Evolutionary conservation across 2,329 filamentous ascomycete genomes (phyloP), one percentile per base, ranked within the genome.

Genomic region (Erysiphe pisi): DNA sequence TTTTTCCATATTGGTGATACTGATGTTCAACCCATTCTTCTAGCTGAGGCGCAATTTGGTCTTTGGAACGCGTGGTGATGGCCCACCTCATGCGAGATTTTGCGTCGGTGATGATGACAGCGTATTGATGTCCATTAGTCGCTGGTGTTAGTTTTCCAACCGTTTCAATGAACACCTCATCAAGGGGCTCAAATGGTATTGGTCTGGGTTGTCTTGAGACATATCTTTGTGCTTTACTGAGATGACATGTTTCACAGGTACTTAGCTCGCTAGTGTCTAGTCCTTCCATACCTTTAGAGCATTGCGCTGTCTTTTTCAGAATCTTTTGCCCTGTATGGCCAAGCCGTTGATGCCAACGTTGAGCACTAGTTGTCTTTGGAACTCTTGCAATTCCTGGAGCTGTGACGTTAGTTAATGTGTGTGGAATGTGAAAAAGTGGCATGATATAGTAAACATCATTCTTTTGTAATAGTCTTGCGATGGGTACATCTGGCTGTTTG

Each of bases 221-320:
- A 40, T 75, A 58, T 3, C 18, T 1, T 40, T 75, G 45, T 16
- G n/a, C 25, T 58, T 75, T 75, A 31, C 73, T 75, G 11, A 56
- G 31, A 45, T 75, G 73, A 18, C 25, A 61, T 16, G 14, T 56
- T 75, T 75, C 73, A 18, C 47, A 75, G 45, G 28, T 75, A 14
- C 45, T 40, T 56, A 58, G 6, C 47, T 75, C 28, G 56, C 4
- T 22, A 11, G 47, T 75, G 47, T 75, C 45, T 36, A 58, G 20
- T 8, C 47, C 18, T 58, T 75, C 45, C 20, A 75, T 56, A 18
- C 45, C 49, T 43, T 75, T 75, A 4, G 47, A 58, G 28, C 45
- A 56, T 56, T 36, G n/a, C n/a, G 73, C 45, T 56, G 18, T 75
- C 47, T 75, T 75, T n/a, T 75, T 75, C 47, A 75, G 40, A 56